Base-by-base conservation (phyloP, 257 asterid species). In the Fraxinus pennsylvanica region DNA sequence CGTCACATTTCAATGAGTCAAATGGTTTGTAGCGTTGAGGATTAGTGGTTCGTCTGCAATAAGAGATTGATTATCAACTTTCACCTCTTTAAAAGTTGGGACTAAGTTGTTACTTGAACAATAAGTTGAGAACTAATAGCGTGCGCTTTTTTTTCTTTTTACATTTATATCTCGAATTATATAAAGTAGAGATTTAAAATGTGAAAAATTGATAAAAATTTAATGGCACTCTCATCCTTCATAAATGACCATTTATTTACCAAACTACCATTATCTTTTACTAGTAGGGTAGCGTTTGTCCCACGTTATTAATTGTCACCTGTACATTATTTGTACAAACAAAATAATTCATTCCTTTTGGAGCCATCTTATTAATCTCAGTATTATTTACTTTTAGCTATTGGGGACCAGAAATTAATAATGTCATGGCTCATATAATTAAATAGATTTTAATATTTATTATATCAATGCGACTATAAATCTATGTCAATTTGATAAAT, bases 241-340 rank as follows among this genome's bases (percentile, higher is more conserved):
- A 71, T 57, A 25, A 78, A 72, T 78, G 63, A 38, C 25, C 19
- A 33, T 63, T 78, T 19, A 13, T 5, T 15, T 35, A 65, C 9
- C 68, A 3, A 25, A 9, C 30, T 22, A 5, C 21, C 17, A 9
- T 27, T 14, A 63, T 63, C 69, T 63, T 27, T 63, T 63, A 63
- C 19, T 9, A 27, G 1, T 12, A 9, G 17, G 7, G 69, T 27
- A 22, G 35, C 66, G 66, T 57, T 57, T 57, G 27, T 57, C 21
- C 21, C 3, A 3, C 17, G 7, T 22, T 63, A 63, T 63, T 22
- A 8, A 5, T 22, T 25, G 66, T 63, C 69, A 27, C 69, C 14
- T 57, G 0, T 9, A 22, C 15, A 25, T 61, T 22, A 8, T 9
- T 59, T 57, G 1, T 14, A 43, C 52, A 43, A 10, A 43, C n/a